Evolutionary conservation across 2,329 filamentous ascomycete species (phyloP).

Genomic region (Celoporthe dispersa): DNA sequence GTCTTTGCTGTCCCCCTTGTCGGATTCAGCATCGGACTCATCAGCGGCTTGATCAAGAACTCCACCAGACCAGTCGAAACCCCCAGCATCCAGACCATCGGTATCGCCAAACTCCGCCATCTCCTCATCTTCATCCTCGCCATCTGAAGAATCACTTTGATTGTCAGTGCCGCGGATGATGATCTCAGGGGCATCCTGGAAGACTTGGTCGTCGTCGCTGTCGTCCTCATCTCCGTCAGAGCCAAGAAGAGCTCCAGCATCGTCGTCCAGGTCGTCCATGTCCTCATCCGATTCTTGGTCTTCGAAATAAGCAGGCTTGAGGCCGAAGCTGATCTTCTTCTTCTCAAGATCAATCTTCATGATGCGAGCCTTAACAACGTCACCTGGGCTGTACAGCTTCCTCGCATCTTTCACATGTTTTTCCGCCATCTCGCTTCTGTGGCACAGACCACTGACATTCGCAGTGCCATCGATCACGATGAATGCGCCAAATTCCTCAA

Average conservation of each 20-base stretch:
- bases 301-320: slow-evolving; percentile 92
- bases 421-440: slow-evolving; percentile 90
- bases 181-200: slow-evolving; percentile 49
- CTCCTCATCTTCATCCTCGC: slow-evolving; percentile 49
- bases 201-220: slow-evolving; percentile 55
- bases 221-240: slow-evolving; percentile 48
- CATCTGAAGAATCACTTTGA: slow-evolving; percentile 37
- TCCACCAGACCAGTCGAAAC: slow-evolving; percentile 87
- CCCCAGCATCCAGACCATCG: slow-evolving; percentile 69
- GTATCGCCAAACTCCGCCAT: slow-evolving; percentile 38
- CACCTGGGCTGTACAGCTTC: slow-evolving; percentile 87
- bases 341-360: slow-evolving; percentile 76
- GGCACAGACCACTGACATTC: slow-evolving; percentile 91
- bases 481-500: slow-evolving; percentile 94
- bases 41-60: slow-evolving; percentile 59
- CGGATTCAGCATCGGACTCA: slow-evolving; percentile 56
- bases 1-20: slow-evolving; percentile 41
- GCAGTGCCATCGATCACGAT: slow-evolving; percentile 84
- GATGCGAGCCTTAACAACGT: slow-evolving; percentile 90
- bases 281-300: slow-evolving; percentile 58
- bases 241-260: slow-evolving; percentile 49
- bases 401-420: slow-evolving; percentile 80
- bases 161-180: slow-evolving; percentile 51
- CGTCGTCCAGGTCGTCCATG: slow-evolving; percentile 44
- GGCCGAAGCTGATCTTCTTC: slow-evolving; percentile 82